A percentile compares a stretch with the other conserved stretches of the same genome.
Conservation (phyloP, 1,284 basidiomycete genomes). For the Trametes versicolor region DNA sequence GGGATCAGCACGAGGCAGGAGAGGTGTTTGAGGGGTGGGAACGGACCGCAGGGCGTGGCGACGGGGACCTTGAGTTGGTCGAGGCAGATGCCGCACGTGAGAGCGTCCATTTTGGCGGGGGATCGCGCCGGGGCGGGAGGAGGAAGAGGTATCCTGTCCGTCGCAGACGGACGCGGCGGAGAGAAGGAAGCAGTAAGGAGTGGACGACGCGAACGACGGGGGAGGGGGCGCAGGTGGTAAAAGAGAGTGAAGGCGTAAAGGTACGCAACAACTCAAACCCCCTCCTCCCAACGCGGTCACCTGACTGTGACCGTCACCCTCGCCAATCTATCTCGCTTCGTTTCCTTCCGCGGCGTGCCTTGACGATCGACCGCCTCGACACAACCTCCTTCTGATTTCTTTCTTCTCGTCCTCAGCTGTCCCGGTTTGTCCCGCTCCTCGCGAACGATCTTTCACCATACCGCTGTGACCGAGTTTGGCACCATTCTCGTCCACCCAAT, state of each 20-base stretch:
- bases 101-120: conserved; percentile 48
- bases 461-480: too few species aligned
- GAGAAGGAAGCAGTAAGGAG: conserved; percentile 10
- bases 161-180: conserved; percentile 27
- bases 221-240: neutral
- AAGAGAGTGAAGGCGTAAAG: neutral
- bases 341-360: conserved; percentile 1
- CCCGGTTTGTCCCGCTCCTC: too few species aligned
- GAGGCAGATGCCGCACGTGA: conserved; percentile 70
- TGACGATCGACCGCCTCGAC: neutral
- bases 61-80: conserved; percentile 61
- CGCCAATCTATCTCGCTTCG: conserved; percentile 3
- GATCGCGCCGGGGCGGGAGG: neutral
- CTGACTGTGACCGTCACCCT: conserved; percentile 18
- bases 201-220: conserved; percentile 13
- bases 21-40: neutral
- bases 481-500: too few species aligned
- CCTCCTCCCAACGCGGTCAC: conserved; percentile 19
- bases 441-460: too few species aligned
- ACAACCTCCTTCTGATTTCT: too few species aligned
- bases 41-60: conserved; percentile 68
- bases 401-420: too few species aligned
- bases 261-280: neutral
- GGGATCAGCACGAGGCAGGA: conserved; percentile 9
- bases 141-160: conserved; percentile 27